Base-by-base conservation (phyloP, 306 rosid species). In the Pyrus communis region DNA sequence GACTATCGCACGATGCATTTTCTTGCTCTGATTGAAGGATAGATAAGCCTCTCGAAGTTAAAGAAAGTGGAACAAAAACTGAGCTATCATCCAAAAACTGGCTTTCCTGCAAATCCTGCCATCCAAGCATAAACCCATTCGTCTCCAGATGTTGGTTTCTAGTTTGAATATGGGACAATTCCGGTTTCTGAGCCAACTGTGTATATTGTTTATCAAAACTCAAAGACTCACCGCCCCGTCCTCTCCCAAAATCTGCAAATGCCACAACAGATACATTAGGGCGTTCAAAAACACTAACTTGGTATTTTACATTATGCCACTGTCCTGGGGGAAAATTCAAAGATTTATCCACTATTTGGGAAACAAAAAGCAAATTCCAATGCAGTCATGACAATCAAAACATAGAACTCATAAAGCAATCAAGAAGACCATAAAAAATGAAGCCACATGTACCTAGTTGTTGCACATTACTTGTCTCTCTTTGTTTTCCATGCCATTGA, bases 1-100 rank as follows among this genome's bases (percentile, higher is more conserved):
- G 88, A 78, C 90, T 87, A 67, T 87, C 90, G 60, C 80, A 86
- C 35, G 86, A 75, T 62, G 85, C 87, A 87, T 87, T 75, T 77
- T 87, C 90, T 84, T 77, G 88, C 79, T 82, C 84, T 33, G 85
- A 77, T 35, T 77, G 73, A 51, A 74, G 77, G 66, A 84, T 57
- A 70, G 79, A 74, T 38, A 63, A 71, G 73, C 83, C 81, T 66
- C 71, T 78, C 7, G 79, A 76, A 33, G 57, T 78, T 66, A 87
- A 74, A 83, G 61, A 45, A 67, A 82, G 79, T 35, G 86, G 78
- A 79, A 60, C 71, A 63, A 60, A 67, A 81, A 71, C 81, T 78
- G 81, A 69, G 23, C 58, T 81, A 67, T 82, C 90, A 67, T 84
- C 88, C 58, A 73, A 67, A 67, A 62, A 82, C 75, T 82, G 83